Conservation (phyloP, 345 rosid genomes). For the Linum tenue region DNA sequence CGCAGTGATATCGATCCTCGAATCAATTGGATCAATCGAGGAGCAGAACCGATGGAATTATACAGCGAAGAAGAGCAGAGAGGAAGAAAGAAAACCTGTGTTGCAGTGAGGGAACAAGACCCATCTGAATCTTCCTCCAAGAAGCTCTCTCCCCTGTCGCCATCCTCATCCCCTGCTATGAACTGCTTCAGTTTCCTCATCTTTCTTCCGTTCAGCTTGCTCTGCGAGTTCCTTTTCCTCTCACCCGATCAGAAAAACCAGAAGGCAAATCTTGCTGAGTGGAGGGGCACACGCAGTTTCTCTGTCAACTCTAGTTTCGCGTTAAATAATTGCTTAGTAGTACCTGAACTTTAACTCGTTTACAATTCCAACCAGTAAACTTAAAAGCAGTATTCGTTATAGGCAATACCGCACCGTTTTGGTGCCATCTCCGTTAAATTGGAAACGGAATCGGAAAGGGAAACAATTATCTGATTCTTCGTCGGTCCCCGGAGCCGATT, state of each 20-base stretch:
- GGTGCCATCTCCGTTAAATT: too few species aligned
- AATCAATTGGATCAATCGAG: not conserved
- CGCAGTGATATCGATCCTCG: constrained; percentile 3
- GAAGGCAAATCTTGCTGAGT: not conserved
- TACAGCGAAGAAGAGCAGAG: not conserved
- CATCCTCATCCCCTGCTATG: constrained; percentile 37
- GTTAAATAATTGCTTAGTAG: too few species aligned
- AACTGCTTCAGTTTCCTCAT: constrained; percentile 57
- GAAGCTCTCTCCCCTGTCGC: constrained; percentile 32
- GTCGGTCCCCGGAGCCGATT: too few species aligned
- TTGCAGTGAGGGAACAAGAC: constrained; percentile 54
- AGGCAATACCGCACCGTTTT: too few species aligned
- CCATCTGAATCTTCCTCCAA: constrained; percentile 63
- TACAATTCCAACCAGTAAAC: too few species aligned
- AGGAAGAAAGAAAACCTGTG: constrained; percentile 38
- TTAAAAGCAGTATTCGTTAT: too few species aligned
- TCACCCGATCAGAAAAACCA: not conserved
- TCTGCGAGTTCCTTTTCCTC: not conserved
- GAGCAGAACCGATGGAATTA: not conserved
- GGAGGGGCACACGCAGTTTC: too few species aligned
- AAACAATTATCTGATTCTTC: too few species aligned
- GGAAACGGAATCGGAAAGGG: too few species aligned
- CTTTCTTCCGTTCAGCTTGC: not conserved
- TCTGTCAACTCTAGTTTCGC: too few species aligned
- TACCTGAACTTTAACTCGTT: too few species aligned